Evolutionary conservation across 2,329 filamentous ascomycete species (phyloP), one percentile per base, ranked within the genome.

Genomic region (Capronia americana): DNA sequence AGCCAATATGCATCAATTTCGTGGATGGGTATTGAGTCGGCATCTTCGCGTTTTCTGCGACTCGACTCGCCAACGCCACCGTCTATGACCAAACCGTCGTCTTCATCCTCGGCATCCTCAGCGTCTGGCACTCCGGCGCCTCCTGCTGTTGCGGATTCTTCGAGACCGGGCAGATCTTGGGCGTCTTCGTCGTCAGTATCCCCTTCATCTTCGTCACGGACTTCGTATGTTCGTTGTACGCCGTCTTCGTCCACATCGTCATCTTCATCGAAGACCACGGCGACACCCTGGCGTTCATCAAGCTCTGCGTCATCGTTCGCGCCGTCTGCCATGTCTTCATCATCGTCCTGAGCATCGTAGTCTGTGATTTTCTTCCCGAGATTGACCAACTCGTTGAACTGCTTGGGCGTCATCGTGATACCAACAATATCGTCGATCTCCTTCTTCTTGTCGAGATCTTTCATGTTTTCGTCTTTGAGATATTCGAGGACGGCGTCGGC

Each of bases 301-400:
- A 97, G 87, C 76, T 97, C 93, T 32, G 87, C 85, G 54, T 89
- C 86, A 63, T 86, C 91, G 24, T 83, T 85, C 30, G 87, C 85
- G 65, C 87, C 90, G 73, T 90, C 88, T 32, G 87, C 90, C 83
- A 92, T 91, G 65, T 93, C 89, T 71, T 97, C 94, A 69, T 98
- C 93, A 34, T 97, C 95, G 71, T 98, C 94, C 77, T 98, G 93
- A 46, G 92, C 92, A 79, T 98, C 92, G 79, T 98, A 99, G 78
- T 99, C 95, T 57, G 95, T 99, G 70, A 99, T 97, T 81, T 99
- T 99, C 83, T 99, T 99, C 70, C 93, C 92, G 51, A 99, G 82
- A 76, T 97, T 99, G 63, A 98, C 89, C 71, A 99, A 82, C 80
- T 98, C 94, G 76, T 98, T 98, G 82, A 98, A 99, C 77, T 97